Evolutionary conservation across 1,139 yeast species (phyloP).

Genomic region (Arxiozyma slooffiae): DNA sequence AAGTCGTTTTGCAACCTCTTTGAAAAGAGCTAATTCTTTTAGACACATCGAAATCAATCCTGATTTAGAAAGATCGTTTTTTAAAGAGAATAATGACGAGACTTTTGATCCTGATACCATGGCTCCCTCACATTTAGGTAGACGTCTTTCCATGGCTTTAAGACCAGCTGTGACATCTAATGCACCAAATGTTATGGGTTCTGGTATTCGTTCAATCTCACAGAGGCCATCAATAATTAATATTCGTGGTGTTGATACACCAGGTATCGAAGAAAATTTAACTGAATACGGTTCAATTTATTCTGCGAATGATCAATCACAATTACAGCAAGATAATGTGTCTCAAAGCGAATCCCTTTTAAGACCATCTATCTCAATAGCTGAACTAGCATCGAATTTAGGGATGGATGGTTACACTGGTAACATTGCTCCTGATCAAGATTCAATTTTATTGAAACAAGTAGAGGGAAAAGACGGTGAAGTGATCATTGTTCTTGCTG

Average conservation of each 20-base stretch:
- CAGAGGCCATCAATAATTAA: conserved; percentile 3
- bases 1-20: conserved; percentile 70
- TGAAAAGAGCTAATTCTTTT: conserved; percentile 66
- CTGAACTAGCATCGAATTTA: conserved; percentile 17
- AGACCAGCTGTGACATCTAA: conserved; percentile 21
- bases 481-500: conserved; percentile 63
- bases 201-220: conserved; percentile 4
- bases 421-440: conserved; percentile 21
- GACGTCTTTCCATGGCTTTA: conserved; percentile 44
- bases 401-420: conserved; percentile 17
- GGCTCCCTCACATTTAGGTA: conserved; percentile 57
- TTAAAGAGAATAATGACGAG: conserved; percentile 46
- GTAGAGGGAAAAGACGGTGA: conserved; percentile 69
- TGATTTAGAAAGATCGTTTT: conserved; percentile 38
- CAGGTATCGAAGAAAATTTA: conserved; percentile 8
- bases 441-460: conserved; percentile 46
- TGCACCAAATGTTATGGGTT: not conserved
- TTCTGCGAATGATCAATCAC: conserved; percentile 13
- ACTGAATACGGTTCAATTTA: conserved; percentile 27
- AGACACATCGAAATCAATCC: conserved; percentile 42
- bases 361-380: conserved; percentile 19
- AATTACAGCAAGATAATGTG: not conserved
- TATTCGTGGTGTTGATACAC: conserved; percentile 1
- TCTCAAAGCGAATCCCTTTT: conserved; percentile 8
- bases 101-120: conserved; percentile 63